Conservation (phyloP, 768 basidiomycete genomes). For the Exsudoporus frostii region DNA sequence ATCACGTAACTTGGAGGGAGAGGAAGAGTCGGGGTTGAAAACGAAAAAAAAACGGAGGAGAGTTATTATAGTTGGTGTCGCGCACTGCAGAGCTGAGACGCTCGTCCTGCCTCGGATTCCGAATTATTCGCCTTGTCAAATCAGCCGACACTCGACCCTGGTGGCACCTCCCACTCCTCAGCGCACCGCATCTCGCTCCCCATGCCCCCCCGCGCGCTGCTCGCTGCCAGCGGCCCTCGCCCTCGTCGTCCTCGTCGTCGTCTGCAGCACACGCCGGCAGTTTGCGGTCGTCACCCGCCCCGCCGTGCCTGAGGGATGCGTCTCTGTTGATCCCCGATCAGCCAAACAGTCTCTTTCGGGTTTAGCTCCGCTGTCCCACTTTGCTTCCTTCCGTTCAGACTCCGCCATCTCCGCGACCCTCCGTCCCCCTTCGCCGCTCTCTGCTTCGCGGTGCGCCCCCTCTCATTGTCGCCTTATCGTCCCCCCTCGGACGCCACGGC, state of each 20-base stretch:
- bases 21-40: conserved; percentile 51
- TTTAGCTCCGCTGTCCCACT: conserved; percentile 31
- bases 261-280: conserved; percentile 16
- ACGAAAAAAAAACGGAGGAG: conserved; percentile 30
- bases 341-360: conserved; percentile 33
- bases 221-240: too few relatives aligned
- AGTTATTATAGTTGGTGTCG: conserved; percentile 35
- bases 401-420: conserved; percentile 29
- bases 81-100: conserved; percentile 24
- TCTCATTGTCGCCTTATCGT: not conserved
- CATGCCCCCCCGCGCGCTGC: too few relatives aligned
- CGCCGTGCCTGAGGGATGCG: conserved; percentile 32
- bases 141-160: conserved; percentile 39
- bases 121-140: conserved; percentile 46
- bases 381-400: conserved; percentile 16
- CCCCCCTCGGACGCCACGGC: conserved; percentile 20
- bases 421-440: conserved; percentile 3
- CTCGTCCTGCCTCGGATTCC: conserved; percentile 44
- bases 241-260: not conserved
- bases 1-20: conserved; percentile 38
- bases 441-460: conserved; percentile 19
- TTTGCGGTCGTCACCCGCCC: conserved; percentile 27
- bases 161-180: too few relatives aligned
- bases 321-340: conserved; percentile 66
- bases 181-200: too few relatives aligned